Base-by-base conservation (phyloP, 1,139 yeast genomes). In the Arxiozyma slooffiae region DNA sequence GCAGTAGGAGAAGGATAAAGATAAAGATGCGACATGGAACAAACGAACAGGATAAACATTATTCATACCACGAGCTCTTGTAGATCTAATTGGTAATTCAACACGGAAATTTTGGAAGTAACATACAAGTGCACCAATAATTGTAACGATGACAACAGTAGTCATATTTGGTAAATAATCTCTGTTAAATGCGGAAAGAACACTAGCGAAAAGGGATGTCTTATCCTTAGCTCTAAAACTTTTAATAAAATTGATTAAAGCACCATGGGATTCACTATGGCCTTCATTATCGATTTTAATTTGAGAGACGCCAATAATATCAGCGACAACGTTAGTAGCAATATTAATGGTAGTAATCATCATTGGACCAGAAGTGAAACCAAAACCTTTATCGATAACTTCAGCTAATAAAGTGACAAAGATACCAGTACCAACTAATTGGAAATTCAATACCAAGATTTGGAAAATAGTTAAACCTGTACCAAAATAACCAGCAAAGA, bases 301-400 rank as follows among this genome's bases (percentile, higher is more conserved):
- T 50, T 78, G 67, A 61, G 81, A 78, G 52, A 88, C 67, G 50
- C 95, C 92, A 47, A 85, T 68, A 43, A 85, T 70, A 60, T 84
- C 83, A 69, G 82, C 80, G 50, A 85, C 75, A 52, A 87, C 76
- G 63, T 76, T 76, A 52, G 90, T 80, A 48, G 94, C 77, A 52
- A 79, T 72, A 57, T 79, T 81, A 50, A 85, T 72, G 14, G 89
- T 77, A 51, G 82, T 71, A 61, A 88, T 80, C 53, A 82, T 76
- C 70, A 87, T 74, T 46, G 81, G 71, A 55, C 96, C 97, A 44
- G 94, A 81, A 47, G 92, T 90, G 64, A 87, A 84, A 38, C 96
- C 96, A 66, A 86, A 87, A 48, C 95, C 96, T 71, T 89, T 89
- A 71, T 87, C 95, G 53, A 89, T 74, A 51, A 87, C 72, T 71